Conservation (phyloP, 805 yeast species). For the Cyberlindnera xylosilytica region DNA sequence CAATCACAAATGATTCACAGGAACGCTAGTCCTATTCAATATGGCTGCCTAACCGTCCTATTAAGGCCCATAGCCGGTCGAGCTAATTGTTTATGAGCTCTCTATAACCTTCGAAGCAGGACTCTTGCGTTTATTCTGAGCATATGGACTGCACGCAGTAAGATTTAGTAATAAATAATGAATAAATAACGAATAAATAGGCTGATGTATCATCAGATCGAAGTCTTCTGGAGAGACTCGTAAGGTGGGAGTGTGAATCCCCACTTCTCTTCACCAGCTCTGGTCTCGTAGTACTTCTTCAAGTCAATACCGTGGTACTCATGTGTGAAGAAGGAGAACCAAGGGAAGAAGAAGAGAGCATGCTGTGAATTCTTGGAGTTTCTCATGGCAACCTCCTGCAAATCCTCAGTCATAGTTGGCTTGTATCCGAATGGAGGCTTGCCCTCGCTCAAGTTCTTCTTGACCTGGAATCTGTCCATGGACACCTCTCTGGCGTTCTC, state of each 20-base stretch:
- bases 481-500: slow-evolving; percentile 71
- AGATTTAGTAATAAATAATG: slow-evolving; percentile 5
- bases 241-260: slow-evolving; percentile 21
- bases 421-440: slow-evolving; percentile 60
- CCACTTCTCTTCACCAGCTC: slow-evolving; percentile 27
- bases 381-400: slow-evolving; percentile 72
- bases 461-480: slow-evolving; percentile 72
- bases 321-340: slow-evolving; percentile 80
- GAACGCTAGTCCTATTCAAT: too few relatives aligned
- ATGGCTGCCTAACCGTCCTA: too few relatives aligned
- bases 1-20: too few relatives aligned
- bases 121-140: too few relatives aligned
- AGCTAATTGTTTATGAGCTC: too few relatives aligned
- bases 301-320: slow-evolving; percentile 79
- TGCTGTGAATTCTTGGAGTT: slow-evolving; percentile 71
- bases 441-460: slow-evolving; percentile 60
- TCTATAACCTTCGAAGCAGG: too few relatives aligned
- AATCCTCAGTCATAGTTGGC: slow-evolving; percentile 61
- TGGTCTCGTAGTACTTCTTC: slow-evolving; percentile 39
- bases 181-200: slow-evolving; percentile 6
- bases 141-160: too few relatives aligned
- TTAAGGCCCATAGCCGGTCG: too few relatives aligned
- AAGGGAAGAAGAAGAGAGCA: slow-evolving; percentile 61
- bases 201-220: slow-evolving; percentile 5
- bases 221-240: slow-evolving; percentile 21